These are phyloP conservation scores for Penstemon eatonii DNA, from an alignment of 257 asterid species.

Conservation along the genomic window DNA sequence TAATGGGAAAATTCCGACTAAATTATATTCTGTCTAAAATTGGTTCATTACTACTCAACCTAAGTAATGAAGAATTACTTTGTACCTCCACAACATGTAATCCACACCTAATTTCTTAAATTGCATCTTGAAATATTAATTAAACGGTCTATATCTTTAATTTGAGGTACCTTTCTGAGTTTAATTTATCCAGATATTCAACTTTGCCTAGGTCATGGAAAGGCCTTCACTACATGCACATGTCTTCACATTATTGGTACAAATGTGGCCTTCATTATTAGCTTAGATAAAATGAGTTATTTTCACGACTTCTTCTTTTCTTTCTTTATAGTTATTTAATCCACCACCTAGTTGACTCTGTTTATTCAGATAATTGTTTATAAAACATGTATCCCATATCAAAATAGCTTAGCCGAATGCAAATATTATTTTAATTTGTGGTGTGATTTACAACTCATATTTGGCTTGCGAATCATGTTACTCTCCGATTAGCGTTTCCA, in stretches of 20 bases:
- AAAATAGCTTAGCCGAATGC: conserved; percentile 12
- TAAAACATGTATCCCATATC: neutral
- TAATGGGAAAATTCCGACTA: neutral
- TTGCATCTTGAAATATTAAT: neutral
- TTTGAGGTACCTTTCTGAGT: neutral
- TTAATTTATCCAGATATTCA: neutral
- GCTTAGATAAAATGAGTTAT: conserved; percentile 19
- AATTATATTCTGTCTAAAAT: neutral
- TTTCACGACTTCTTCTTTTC: conserved; percentile 6
- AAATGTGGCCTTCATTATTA: conserved; percentile 10
- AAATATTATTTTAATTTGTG: conserved; percentile 19
- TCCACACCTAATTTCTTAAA: conserved; percentile 2
- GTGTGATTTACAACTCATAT: conserved; percentile 12
- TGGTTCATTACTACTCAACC: neutral
- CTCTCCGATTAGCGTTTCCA: neutral
- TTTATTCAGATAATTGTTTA: neutral
- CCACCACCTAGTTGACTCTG: conserved; percentile 26
- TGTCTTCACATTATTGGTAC: too few species aligned
- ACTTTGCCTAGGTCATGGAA: conserved; percentile 7
- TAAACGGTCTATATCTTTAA: neutral
- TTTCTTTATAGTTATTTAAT: neutral
- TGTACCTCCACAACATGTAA: neutral
- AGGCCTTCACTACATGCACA: too few species aligned
- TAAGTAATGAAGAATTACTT: neutral
- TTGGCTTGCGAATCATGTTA: neutral